A percentile compares a stretch with the other conserved stretches of the same genome.
phyloP scores from a whole-genome alignment of 768 basidiomycete genomes.

The Calocera cornea region DNA sequence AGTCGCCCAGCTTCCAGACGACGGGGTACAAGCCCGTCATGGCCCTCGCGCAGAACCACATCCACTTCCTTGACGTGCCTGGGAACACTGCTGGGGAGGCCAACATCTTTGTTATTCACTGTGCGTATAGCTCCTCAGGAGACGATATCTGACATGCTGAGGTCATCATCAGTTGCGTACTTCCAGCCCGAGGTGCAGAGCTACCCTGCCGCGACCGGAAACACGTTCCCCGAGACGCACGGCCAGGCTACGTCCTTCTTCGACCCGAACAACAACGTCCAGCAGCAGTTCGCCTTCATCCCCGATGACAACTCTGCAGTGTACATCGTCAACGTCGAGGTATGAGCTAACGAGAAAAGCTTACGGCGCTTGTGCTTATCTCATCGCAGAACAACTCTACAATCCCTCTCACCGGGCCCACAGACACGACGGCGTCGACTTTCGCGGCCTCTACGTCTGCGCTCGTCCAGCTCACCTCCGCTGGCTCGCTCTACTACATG shows the following conservation, averaged over 20 bases:
- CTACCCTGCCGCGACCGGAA: conserved; percentile 37
- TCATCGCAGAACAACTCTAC: conserved; percentile 46
- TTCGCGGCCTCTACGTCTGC: conserved; percentile 51
- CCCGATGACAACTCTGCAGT: conserved; percentile 58
- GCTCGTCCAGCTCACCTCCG: conserved; percentile 54
- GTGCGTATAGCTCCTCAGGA: conserved; percentile 28
- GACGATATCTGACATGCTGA: not conserved
- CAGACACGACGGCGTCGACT: conserved; percentile 45
- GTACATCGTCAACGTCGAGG: conserved; percentile 63
- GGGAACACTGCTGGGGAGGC: conserved; percentile 51
- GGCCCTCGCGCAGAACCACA: conserved; percentile 75
- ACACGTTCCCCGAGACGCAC: conserved; percentile 49
- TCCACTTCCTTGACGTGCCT: conserved; percentile 69
- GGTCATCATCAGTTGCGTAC: conserved; percentile 53
- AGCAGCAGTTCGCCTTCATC: conserved; percentile 63
- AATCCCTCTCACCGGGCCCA: conserved; percentile 43
- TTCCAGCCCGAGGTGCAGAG: conserved; percentile 60
- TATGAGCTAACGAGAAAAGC: conserved; percentile 16
- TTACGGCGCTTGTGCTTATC: not conserved
- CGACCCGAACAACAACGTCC: conserved; percentile 38
- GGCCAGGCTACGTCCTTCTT: conserved; percentile 64
- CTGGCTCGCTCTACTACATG: conserved; percentile 47
- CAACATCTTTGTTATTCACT: conserved; percentile 78
- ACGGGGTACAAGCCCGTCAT: conserved; percentile 53
- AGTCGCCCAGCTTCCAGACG: conserved; percentile 41